A percentile compares a stretch with the other conserved stretches of the same genome.
Evolutionary conservation across 2,329 filamentous ascomycete genomes (phyloP).

Genomic region (Microcera coccophila): DNA sequence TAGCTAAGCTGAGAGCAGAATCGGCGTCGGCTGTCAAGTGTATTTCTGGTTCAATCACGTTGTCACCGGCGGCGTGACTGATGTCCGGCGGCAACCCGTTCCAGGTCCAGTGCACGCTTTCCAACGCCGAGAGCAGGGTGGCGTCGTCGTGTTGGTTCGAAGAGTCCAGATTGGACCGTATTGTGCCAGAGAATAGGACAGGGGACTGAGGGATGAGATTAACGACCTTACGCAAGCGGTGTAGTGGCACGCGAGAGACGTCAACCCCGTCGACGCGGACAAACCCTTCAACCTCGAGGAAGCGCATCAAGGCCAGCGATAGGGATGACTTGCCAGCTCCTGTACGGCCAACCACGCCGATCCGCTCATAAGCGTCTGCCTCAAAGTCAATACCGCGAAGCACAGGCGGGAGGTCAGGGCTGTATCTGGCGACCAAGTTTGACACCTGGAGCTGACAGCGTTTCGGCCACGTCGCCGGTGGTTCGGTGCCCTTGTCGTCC

Average conservation of each 20-base stretch:
- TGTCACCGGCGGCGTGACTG: too few relatives aligned
- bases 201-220: constrained; percentile 60
- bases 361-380: constrained; percentile 3
- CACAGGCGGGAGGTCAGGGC: neutral
- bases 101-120: constrained; percentile 1
- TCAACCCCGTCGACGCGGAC: constrained; percentile 3
- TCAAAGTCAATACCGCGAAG: constrained; percentile 1
- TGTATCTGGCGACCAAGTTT: constrained; percentile 5
- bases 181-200: constrained; percentile 56
- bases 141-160: constrained; percentile 38
- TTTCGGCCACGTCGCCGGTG: constrained; percentile 3
- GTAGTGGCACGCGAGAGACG: constrained; percentile 41
- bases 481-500: neutral
- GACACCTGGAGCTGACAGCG: neutral
- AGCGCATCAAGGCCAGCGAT: constrained; percentile 40
- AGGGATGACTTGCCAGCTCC: constrained; percentile 73
- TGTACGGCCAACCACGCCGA: constrained; percentile 66
- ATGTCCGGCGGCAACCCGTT: too few relatives aligned
- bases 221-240: constrained; percentile 46
- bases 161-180: constrained; percentile 48
- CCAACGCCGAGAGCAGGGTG: neutral
- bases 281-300: neutral
- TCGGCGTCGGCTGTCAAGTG: too few relatives aligned
- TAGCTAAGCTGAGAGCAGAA: too few relatives aligned
- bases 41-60: too few relatives aligned